A percentile compares a stretch with the other conserved stretches of the same genome.
Conservation (phyloP, 345 rosid genomes). For the Populus tremula region DNA sequence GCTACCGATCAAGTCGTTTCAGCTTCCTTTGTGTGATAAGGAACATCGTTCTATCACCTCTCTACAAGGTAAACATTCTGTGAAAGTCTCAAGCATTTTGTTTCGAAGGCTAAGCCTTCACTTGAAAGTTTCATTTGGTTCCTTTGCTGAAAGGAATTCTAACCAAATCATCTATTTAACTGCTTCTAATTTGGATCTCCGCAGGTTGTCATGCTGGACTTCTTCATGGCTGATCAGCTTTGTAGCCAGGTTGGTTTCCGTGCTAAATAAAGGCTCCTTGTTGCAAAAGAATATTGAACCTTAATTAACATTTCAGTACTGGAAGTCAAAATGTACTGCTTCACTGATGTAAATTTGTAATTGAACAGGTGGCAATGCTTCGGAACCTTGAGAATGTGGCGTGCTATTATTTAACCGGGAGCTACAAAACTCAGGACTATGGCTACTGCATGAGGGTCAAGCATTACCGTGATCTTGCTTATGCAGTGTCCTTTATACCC, state of each 20-base stretch:
- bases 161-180: background rate
- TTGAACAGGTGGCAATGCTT: slow-evolving; percentile 68
- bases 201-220: slow-evolving; percentile 94
- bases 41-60: slow-evolving; percentile 81
- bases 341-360: slow-evolving; percentile 4
- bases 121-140: background rate
- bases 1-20: slow-evolving; percentile 73
- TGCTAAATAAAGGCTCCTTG: background rate
- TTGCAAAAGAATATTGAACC: background rate
- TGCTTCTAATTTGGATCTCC: slow-evolving; percentile 1
- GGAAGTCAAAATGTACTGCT: background rate
- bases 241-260: slow-evolving; percentile 72
- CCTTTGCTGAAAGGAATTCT: background rate
- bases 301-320: background rate
- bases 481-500: slow-evolving; percentile 93
- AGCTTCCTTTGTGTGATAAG: slow-evolving; percentile 63
- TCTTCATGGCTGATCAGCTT: slow-evolving; percentile 99
- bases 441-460: slow-evolving; percentile 75
- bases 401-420: slow-evolving; percentile 90
- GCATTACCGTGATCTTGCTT: slow-evolving; percentile 81
- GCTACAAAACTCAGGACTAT: slow-evolving; percentile 85
- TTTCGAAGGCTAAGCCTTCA: background rate
- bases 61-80: slow-evolving; percentile 60
- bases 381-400: slow-evolving; percentile 80
- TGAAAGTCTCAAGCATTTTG: background rate